Evolutionary conservation across 163 green algal genomes (phyloP), one percentile per base, ranked within the genome.

Genomic region (Volvox carteri): DNA sequence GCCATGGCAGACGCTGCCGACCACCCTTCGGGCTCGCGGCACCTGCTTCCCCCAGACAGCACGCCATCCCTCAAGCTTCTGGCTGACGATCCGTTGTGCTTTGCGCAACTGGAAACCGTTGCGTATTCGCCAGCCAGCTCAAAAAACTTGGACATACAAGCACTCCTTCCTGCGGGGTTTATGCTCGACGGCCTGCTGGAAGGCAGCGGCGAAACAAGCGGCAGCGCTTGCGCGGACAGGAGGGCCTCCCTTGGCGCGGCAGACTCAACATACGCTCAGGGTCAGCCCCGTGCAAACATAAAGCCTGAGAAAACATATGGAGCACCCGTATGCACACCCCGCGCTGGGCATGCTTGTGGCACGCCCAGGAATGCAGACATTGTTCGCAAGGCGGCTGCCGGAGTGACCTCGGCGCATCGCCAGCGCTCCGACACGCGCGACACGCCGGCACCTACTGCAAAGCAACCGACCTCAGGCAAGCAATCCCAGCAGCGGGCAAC

Each of bases 201-300:
- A 33, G 79, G 79, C 42, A 86, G 79, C 62, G 79, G 79, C 6
- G 79, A 86, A 60, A 86, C 79, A 8, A 67, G 79, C 62, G 79
- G 79, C 44, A 73, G 60, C 54, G 19, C 54, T 65, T 33, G 5
- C n/a, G 21, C 16, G 46, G 46, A 30, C 18, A n/a, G 30, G n/a
- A 77, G 23, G 68, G 7, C 68, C 21, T 28, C 35, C 2, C 68
- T 23, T n/a, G 72, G 72, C 19, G 19, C 72, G 16, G 16, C 41
- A 1, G 23, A 42, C 21, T 33, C 72, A 9, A 44, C 72, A 14
- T 35, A 28, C 16, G 41, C 41, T 41, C 35, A 42, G 41, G 72
- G 72, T 37, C 72, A 42, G 1, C 72, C 35, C 12, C 18, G 16
- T n/a, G 18, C 42, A 39, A 44, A n/a, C 18, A 8, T 56, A 5